phyloP scores from a whole-genome alignment of 2,329 filamentous ascomycete species.

The Periconia digitata region DNA sequence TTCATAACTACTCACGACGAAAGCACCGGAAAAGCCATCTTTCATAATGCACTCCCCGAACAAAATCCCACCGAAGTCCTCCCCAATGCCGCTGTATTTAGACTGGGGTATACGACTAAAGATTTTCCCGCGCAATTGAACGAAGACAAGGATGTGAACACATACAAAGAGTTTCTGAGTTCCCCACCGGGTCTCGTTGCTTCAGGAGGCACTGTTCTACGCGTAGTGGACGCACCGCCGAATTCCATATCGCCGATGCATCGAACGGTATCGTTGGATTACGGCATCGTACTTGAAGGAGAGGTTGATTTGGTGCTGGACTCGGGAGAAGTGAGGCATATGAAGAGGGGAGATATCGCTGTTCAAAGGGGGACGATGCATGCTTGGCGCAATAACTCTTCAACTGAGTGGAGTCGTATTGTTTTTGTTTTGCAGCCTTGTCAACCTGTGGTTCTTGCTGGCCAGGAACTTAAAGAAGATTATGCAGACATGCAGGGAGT shows the following conservation, averaged over 20 bases:
- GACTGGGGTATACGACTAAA: slow-evolving; percentile 53
- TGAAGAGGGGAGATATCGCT: slow-evolving; percentile 39
- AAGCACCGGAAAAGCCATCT: slow-evolving; percentile 35
- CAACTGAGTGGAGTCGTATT: slow-evolving; percentile 32
- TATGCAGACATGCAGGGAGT: slow-evolving; percentile 35
- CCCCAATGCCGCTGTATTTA: slow-evolving; percentile 43
- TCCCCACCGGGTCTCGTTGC: slow-evolving; percentile 52
- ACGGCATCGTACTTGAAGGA: slow-evolving; percentile 43
- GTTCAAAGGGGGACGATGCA: slow-evolving; percentile 45
- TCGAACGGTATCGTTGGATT: slow-evolving; percentile 42
- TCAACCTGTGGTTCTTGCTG: slow-evolving; percentile 26
- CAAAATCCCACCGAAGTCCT: slow-evolving; percentile 20
- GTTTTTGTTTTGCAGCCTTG: slow-evolving; percentile 35
- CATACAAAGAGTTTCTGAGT: slow-evolving; percentile 48
- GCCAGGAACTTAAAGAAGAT: slow-evolving; percentile 30
- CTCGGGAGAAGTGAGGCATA: slow-evolving; percentile 35
- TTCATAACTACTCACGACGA: slow-evolving; percentile 41
- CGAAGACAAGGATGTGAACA: slow-evolving; percentile 47
- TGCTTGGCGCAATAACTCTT: slow-evolving; percentile 37
- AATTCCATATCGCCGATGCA: slow-evolving; percentile 39
- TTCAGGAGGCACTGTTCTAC: slow-evolving; percentile 49
- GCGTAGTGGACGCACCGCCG: slow-evolving; percentile 40
- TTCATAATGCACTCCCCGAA: slow-evolving; percentile 29
- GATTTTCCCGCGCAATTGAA: slow-evolving; percentile 50
- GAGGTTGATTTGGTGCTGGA: slow-evolving; percentile 41